Conservation (phyloP, 805 yeast species). For the Saccharomycopsis sp. region DNA sequence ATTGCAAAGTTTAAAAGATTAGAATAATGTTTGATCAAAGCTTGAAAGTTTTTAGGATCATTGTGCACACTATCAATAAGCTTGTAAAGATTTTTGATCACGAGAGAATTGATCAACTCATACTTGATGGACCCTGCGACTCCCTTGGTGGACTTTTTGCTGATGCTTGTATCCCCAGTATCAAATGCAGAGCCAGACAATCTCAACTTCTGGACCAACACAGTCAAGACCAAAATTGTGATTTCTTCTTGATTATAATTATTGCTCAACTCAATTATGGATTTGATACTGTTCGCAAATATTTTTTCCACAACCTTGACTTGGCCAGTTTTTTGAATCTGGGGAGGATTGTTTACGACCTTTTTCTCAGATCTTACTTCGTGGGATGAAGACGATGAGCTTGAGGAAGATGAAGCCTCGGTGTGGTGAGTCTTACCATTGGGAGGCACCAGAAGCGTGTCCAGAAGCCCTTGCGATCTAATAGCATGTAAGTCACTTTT, state of each 20-base stretch:
- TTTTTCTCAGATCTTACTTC: too few species aligned
- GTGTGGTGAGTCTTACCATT: too few species aligned
- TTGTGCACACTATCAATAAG: constrained; percentile 6
- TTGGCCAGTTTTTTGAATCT: too few species aligned
- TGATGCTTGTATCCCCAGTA: background rate
- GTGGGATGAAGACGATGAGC: too few species aligned
- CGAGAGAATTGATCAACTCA: constrained; percentile 42
- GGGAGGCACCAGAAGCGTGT: too few species aligned
- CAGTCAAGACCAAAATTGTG: constrained; percentile 67
- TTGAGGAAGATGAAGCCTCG: too few species aligned
- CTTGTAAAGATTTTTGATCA: constrained; percentile 13
- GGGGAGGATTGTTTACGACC: too few species aligned
- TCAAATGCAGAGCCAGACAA: too few species aligned
- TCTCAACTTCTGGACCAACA: constrained; percentile 60
- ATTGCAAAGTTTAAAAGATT: constrained; percentile 39
- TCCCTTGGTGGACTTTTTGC: background rate
- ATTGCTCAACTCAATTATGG: constrained; percentile 58
- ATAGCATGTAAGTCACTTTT: background rate
- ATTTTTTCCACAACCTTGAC: constrained; percentile 28
- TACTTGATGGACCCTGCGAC: constrained; percentile 46
- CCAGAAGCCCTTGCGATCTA: too few species aligned
- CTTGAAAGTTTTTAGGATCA: constrained; percentile 20
- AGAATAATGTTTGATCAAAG: constrained; percentile 51
- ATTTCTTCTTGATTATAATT: constrained; percentile 63
- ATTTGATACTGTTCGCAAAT: constrained; percentile 58